Conservation (phyloP, 345 rosid species). For the Sonneratia alba region DNA sequence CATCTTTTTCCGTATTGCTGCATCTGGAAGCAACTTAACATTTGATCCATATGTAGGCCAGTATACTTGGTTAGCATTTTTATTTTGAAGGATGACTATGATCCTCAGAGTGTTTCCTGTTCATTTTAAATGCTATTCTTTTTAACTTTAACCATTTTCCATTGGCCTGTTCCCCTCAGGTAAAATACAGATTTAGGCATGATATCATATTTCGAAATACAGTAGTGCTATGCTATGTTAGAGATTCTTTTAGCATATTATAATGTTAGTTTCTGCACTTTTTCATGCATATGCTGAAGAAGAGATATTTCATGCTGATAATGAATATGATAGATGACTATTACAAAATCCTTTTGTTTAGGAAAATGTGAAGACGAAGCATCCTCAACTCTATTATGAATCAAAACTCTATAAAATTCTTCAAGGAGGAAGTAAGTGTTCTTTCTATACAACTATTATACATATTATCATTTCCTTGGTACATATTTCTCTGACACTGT, state of each 20-base stretch:
- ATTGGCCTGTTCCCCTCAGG: too few relatives aligned
- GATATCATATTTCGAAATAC: background rate
- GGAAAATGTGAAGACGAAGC: conserved; percentile 91
- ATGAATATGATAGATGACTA: background rate
- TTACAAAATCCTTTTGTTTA: conserved; percentile 5
- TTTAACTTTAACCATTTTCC: too few relatives aligned
- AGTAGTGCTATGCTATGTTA: background rate
- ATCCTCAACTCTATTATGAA: conserved; percentile 83
- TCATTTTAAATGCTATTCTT: too few relatives aligned
- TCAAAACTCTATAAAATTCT: conserved; percentile 77
- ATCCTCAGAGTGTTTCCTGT: background rate
- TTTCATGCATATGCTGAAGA: background rate
- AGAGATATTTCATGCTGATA: background rate
- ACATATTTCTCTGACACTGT: background rate
- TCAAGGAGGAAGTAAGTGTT: conserved; percentile 80
- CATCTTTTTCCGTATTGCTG: background rate
- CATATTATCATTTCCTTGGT: background rate
- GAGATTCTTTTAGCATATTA: background rate
- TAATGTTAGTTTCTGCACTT: background rate
- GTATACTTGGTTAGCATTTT: background rate
- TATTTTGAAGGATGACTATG: background rate
- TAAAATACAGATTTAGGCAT: background rate
- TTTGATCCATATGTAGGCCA: background rate
- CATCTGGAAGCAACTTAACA: too few relatives aligned
- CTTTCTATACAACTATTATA: background rate